Percentiles rank a stretch among this genome's conserved stretches.
These are phyloP conservation scores for Phaeosphaeria sp. DNA, from an alignment of 2,329 filamentous ascomycete species.

Conservation along the genomic window DNA sequence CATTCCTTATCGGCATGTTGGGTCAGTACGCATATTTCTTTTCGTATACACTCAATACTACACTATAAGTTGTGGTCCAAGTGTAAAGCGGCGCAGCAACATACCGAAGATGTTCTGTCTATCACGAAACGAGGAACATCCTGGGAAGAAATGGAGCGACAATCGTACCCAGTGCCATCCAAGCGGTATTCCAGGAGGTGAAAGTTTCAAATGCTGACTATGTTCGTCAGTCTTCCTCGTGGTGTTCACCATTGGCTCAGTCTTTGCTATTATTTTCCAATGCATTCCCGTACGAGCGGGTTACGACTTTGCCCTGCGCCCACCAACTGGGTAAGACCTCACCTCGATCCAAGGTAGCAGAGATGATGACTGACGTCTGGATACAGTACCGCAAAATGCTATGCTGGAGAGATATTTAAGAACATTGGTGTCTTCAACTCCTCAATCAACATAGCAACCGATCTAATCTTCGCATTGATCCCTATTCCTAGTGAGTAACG, in stretches of 20 bases:
- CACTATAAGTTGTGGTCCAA: not conserved
- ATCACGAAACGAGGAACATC: not conserved
- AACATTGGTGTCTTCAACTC: slow-evolving; percentile 57
- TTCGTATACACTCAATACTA: not conserved
- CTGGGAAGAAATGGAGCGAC: not conserved
- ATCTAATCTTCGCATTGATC: slow-evolving; percentile 49
- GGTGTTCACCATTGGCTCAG: slow-evolving; percentile 34
- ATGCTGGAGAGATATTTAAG: slow-evolving; percentile 49
- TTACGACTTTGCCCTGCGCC: slow-evolving; percentile 48
- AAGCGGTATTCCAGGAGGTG: not conserved
- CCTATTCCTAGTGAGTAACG: slow-evolving; percentile 43
- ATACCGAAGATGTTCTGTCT: not conserved
- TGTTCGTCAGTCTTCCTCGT: not conserved
- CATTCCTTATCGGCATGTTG: slow-evolving; percentile 52
- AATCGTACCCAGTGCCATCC: not conserved
- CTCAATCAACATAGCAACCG: slow-evolving; percentile 48
- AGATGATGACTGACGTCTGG: not conserved
- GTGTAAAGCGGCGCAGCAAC: not conserved
- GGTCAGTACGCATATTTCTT: slow-evolving; percentile 36
- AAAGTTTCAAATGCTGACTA: not conserved
- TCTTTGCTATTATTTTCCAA: slow-evolving; percentile 33
- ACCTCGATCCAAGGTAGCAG: no score
- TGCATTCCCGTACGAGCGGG: slow-evolving; percentile 51
- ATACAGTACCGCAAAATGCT: slow-evolving; percentile 26
- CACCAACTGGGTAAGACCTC: slow-evolving; percentile 21